phyloP scores from a whole-genome alignment of 2,329 filamentous ascomycete species.

The Trichoderma hamatum region DNA sequence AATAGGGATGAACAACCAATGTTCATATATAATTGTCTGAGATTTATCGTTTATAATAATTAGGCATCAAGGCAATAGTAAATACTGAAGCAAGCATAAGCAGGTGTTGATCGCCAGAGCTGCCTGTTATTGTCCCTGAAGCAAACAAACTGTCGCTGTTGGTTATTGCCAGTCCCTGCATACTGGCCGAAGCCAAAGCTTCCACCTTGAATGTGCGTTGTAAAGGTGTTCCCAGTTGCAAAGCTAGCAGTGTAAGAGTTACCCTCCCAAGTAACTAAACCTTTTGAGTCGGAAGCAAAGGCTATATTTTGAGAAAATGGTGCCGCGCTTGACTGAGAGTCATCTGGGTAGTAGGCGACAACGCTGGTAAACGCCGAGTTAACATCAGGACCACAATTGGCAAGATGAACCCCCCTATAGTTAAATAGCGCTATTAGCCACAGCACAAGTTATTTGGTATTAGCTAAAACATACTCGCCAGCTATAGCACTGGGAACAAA shows the following conservation, averaged over 20 bases:
- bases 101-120: background rate
- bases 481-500: background rate
- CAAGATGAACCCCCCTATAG: conserved; percentile 13
- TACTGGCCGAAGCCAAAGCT: conserved; percentile 14
- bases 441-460: background rate
- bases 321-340: conserved; percentile 5
- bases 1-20: background rate
- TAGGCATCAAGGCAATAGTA: conserved; percentile 20
- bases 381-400: conserved; percentile 9
- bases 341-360: conserved; percentile 19
- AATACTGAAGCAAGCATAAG: conserved; percentile 19
- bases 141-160: conserved; percentile 16
- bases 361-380: background rate
- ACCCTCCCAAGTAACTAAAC: conserved; percentile 3
- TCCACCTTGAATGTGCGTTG: background rate
- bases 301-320: conserved; percentile 7
- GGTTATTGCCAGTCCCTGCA: conserved; percentile 14
- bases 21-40: background rate
- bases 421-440: background rate
- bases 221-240: conserved; percentile 8
- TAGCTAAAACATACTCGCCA: conserved; percentile 9
- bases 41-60: background rate
- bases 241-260: conserved; percentile 2
- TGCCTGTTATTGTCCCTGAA: conserved; percentile 17
- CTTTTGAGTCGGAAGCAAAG: background rate